Evolutionary conservation across 495 filamentous ascomycete genomes (phyloP).

Genomic region (Aspergillus nanangensis): DNA sequence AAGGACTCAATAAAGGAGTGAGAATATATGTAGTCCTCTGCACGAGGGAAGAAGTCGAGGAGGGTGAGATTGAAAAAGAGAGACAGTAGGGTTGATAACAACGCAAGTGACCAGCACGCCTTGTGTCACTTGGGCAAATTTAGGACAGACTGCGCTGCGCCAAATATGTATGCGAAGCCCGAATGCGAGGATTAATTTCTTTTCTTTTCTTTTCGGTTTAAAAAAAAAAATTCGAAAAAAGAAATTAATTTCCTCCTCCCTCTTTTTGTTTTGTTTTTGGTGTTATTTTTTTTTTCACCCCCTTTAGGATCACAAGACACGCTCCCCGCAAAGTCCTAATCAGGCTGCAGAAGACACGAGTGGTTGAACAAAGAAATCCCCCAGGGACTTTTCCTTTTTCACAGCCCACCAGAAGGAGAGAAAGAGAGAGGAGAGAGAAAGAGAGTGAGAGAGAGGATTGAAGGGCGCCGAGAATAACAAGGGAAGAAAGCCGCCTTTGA

Average conservation of each 20-base stretch:
- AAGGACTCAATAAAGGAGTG: neutral
- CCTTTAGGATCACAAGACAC: neutral
- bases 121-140: neutral
- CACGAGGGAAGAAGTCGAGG: neutral
- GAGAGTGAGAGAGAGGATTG: neutral
- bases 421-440: neutral
- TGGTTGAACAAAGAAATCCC: neutral
- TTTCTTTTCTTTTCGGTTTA: neutral
- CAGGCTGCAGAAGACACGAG: neutral
- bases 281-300: neutral
- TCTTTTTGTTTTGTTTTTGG: neutral
- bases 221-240: too few species aligned
- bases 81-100: neutral
- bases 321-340: neutral
- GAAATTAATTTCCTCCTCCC: too few species aligned
- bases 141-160: neutral
- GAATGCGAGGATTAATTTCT: neutral
- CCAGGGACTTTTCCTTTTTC: too few species aligned
- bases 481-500: neutral
- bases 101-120: neutral
- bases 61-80: neutral
- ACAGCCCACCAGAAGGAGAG: neutral
- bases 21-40: neutral
- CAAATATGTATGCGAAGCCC: neutral
- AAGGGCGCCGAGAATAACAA: neutral